Evolutionary conservation across 352 stramenopile genomes (phyloP).

Genomic region (Saprolegnia parasitica): DNA sequence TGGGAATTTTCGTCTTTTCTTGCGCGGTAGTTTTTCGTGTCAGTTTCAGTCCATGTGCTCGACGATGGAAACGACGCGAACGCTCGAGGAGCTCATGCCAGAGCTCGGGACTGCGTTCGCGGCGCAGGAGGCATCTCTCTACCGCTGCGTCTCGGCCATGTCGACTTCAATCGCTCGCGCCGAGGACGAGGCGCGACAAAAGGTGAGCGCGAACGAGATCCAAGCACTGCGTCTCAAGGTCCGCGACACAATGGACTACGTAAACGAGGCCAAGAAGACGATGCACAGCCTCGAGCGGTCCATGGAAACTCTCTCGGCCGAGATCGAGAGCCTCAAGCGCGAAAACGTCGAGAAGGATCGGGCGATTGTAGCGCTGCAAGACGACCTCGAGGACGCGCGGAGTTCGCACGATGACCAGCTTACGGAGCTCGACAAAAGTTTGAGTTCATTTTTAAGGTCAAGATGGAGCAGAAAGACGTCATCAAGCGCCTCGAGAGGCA

Average conservation of each 20-base stretch:
- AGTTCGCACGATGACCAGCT: neutral
- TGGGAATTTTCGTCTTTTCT: too few relatives aligned
- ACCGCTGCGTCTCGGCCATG: conserved; percentile 11
- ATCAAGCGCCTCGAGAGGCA: conserved; percentile 5
- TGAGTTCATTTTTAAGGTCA: conserved; percentile 1
- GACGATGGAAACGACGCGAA: neutral
- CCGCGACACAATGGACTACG: neutral
- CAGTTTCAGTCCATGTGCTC: too few relatives aligned
- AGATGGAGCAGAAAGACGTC: conserved; percentile 24
- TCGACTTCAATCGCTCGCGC: neutral
- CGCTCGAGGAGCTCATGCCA: conserved; percentile 17
- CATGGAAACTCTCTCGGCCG: neutral
- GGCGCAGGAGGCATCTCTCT: conserved; percentile 2
- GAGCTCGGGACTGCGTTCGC: conserved; percentile 11
- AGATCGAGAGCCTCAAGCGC: neutral
- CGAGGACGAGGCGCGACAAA: conserved; percentile 5
- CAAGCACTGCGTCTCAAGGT: neutral
- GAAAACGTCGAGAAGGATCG: conserved; percentile 5
- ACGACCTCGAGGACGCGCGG: neutral
- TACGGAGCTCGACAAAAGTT: conserved; percentile 3
- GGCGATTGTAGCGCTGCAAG: neutral
- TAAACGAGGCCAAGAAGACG: conserved; percentile 8
- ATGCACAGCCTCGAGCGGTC: conserved; percentile 7
- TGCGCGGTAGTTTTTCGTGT: too few relatives aligned
- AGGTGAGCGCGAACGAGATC: conserved; percentile 11